Conservation (phyloP, 225 moss, liverwort and hornwort genomes). For the Sphagnum contortum region DNA sequence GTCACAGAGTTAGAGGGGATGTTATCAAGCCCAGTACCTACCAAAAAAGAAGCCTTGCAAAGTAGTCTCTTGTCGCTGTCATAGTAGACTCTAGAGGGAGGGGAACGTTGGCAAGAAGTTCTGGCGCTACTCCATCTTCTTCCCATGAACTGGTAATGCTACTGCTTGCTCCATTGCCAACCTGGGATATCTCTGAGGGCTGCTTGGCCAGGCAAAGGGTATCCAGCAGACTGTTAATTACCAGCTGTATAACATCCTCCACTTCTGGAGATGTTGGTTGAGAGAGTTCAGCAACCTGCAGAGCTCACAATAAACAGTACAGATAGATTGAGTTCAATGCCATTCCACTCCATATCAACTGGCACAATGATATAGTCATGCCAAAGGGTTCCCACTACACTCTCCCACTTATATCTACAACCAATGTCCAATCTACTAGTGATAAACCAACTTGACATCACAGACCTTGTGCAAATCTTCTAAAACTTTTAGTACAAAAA, state of each 20-base stretch:
- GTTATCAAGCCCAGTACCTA: conserved; percentile 15
- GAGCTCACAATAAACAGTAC: not conserved
- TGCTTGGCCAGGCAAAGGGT: conserved; percentile 20
- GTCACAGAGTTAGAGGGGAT: conserved; percentile 16
- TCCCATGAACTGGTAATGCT: conserved; percentile 32
- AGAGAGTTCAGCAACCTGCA: conserved; percentile 45
- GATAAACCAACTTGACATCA: no score
- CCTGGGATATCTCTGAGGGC: conserved; percentile 21
- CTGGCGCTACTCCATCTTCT: conserved; percentile 13
- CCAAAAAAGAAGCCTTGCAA: conserved; percentile 53
- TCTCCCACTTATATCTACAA: no score
- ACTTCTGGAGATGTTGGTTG: conserved; percentile 43
- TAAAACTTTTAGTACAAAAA: no score
- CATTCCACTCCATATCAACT: not conserved
- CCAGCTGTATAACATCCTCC: conserved; percentile 34
- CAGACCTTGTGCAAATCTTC: no score
- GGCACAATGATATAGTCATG: no score
- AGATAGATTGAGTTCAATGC: not conserved
- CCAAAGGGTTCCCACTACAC: no score
- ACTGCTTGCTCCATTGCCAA: conserved; percentile 16
- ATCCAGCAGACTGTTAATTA: conserved; percentile 32
- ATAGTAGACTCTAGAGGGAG: conserved; percentile 33
- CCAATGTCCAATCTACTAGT: no score
- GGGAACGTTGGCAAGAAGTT: conserved; percentile 25
- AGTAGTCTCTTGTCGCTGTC: conserved; percentile 31